Base-by-base conservation (phyloP, 192 early-diverging fungal species). In the Rhizoclosmatium globosum region DNA sequence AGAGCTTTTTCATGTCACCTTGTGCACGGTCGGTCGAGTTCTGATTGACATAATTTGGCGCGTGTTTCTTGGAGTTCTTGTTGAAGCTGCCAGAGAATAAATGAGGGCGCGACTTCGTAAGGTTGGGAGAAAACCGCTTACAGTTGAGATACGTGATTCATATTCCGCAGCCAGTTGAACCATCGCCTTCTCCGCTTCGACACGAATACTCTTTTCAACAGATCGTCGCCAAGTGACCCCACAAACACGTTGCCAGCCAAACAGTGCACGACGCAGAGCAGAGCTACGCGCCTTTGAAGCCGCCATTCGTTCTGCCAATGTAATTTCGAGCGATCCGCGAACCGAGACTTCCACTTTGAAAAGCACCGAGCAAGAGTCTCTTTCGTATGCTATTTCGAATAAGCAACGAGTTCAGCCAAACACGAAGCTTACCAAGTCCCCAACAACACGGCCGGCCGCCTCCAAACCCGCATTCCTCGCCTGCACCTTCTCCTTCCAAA, bases 1-100 rank as follows among this genome's bases (percentile, higher is more conserved):
- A 87, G 78, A 2, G 85, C 85, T 58, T 84, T 84, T 84, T 87
- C 81, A 84, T 82, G 39, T 87, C 83, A 60, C 79, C 79, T 46
- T 84, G 81, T 19, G 81, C 81, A 45, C 65, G 74, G 47, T 6
- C 80, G 77, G 56, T 72, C 78, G 6, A 13, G 17, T 44, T 86
- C 82, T 7, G 60, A 76, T 17, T 62, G 53, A 43, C 42, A 9
- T 19, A 85, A 70, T 31, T 61, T 47, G n/a, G 7, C 9, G 31
- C 71, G 65, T 43, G 61, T 68, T n/a, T 60, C 58, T 0, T 2
- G 41, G 3, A 85, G 80, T 44, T 73, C 9, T 64, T 64, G 11
- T 23, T 56, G 42, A n/a, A 23, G 39, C 64, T 64, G 4, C 77
- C 53, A 64, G 74, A 47, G n/a, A n/a, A n/a, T n/a, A n/a, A n/a